Evolutionary conservation across 345 rosid species (phyloP), one percentile per base, ranked within the genome.

Genomic region (Citrus inodora): DNA sequence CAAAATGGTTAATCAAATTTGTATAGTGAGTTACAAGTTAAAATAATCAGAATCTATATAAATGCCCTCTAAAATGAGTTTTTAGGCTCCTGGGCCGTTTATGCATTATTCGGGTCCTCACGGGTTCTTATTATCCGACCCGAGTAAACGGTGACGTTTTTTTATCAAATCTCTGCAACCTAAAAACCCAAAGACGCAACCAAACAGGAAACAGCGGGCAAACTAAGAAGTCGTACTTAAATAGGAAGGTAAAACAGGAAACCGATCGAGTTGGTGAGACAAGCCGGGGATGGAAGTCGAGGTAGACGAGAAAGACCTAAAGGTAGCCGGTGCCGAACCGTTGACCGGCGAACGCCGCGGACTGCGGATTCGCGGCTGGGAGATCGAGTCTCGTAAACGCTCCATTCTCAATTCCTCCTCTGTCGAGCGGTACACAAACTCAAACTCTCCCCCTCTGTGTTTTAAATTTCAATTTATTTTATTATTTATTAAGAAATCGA

Each of bases 391-490:
- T 75, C 80, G 69, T 71, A 92, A 85, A 27, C 83, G 89, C 84
- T 85, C 94, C 84, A 95, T 95, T 79, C 97, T 95, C 84, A 93
- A 78, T 55, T 93, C 97, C 64, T 85, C 91, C 80, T 59, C 92
- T 74, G 80, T 80, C 78, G 77, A 79, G 46, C 79, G 83, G 98
- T 94, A 89, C 79, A 66, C 27, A 38, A 9, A 51, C 67, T 30
- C 80, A 56, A 63, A 48, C 37, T 46, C 46, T 58, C 67, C 76
- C 33, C 33, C 68, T 67, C 69, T 67, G 22, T 77, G 65, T 48
- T 65, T 59, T 64, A 33, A 65, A 53, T 82, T 27, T 22, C 59
- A 25, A 35, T 22, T 37, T 5, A 27, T 38, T 53, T 33, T 32
- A 14, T 71, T 24, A 9, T 25, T 58, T 70, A 42, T 25, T 4